Percentiles rank a stretch among this genome's conserved stretches.
Evolutionary conservation across 208 protist species (phyloP).

Genomic region (Leishmania major): DNA sequence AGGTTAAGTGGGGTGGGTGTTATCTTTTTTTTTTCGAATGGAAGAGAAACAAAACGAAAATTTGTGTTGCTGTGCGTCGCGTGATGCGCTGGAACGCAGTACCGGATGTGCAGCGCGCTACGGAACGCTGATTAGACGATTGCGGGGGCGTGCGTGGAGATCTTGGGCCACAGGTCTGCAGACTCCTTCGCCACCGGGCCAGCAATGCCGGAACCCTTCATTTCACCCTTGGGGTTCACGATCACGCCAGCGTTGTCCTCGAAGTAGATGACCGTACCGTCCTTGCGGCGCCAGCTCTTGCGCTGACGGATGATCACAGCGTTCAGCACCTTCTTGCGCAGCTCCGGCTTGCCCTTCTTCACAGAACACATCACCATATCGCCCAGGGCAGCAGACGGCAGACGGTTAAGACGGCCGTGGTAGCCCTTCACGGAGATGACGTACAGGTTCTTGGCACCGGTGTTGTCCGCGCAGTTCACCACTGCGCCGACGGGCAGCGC

Average conservation of each 20-base stretch:
- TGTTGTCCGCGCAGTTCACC: slow-evolving; percentile 99
- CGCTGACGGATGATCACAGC: slow-evolving; percentile 99
- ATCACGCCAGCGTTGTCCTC: slow-evolving; percentile 99
- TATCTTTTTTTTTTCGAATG: no score
- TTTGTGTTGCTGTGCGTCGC: neutral
- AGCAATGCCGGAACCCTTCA: slow-evolving; percentile 99
- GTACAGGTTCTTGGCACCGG: slow-evolving; percentile 99
- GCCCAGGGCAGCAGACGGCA: slow-evolving; percentile 97
- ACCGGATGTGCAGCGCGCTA: slow-evolving; percentile 97
- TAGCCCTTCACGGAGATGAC: slow-evolving; percentile 99
- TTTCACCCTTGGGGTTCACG: slow-evolving; percentile 99
- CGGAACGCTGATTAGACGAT: slow-evolving; percentile 96
- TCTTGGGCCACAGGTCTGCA: slow-evolving; percentile 99
- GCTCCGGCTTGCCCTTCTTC: slow-evolving; percentile 99
- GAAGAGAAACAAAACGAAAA: neutral
- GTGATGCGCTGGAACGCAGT: neutral
- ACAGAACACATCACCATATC: slow-evolving; percentile 99
- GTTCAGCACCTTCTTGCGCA: slow-evolving; percentile 99
- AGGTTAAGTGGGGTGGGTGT: neutral
- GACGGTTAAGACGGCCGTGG: slow-evolving; percentile 98
- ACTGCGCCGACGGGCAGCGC: slow-evolving; percentile 98
- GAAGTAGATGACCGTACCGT: slow-evolving; percentile 99
- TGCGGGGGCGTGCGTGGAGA: slow-evolving; percentile 95
- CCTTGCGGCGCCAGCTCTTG: slow-evolving; percentile 98
- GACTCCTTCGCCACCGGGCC: slow-evolving; percentile 99